These are phyloP conservation scores for Cyclocybe aegerita DNA, from an alignment of 768 basidiomycete species.

Conservation along the genomic window DNA sequence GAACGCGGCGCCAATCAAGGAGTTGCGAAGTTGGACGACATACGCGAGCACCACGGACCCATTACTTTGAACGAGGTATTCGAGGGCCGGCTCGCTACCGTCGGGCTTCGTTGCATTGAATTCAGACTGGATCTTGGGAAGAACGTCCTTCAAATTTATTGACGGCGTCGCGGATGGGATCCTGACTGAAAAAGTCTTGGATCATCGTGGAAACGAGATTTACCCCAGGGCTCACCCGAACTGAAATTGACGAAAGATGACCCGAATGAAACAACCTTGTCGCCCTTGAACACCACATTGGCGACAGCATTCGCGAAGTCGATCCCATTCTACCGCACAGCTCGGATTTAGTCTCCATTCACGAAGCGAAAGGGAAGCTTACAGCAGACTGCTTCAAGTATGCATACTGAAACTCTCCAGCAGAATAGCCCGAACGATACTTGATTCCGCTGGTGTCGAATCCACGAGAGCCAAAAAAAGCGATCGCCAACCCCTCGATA, in stretches of 20 bases:
- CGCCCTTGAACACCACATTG: conserved; percentile 27
- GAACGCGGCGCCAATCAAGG: conserved; percentile 42
- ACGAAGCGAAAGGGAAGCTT: no score
- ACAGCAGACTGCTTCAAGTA: no score
- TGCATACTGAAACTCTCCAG: no score
- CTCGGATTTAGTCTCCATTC: no score
- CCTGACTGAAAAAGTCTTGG: conserved; percentile 6
- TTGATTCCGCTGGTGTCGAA: no score
- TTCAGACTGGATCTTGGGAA: conserved; percentile 34
- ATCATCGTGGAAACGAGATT: no score
- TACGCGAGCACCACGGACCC: conserved; percentile 38
- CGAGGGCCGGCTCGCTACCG: conserved; percentile 32
- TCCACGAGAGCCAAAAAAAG: no score
- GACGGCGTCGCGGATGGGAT: conserved; percentile 37
- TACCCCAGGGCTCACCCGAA: no score
- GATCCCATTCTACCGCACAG: conserved; percentile 26
- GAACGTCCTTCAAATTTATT: conserved; percentile 32
- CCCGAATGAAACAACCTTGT: neutral
- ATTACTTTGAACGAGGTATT: conserved; percentile 41
- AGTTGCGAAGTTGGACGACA: conserved; percentile 34
- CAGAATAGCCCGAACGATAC: no score
- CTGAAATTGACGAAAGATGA: no score
- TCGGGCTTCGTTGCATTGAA: conserved; percentile 39
- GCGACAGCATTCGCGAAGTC: conserved; percentile 30
- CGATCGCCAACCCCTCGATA: no score